Percentiles rank a stretch among this genome's conserved stretches.
Evolutionary conservation across 371 early-diverging fungal genomes (phyloP).

Genomic region (Gilbertella persicaria): DNA sequence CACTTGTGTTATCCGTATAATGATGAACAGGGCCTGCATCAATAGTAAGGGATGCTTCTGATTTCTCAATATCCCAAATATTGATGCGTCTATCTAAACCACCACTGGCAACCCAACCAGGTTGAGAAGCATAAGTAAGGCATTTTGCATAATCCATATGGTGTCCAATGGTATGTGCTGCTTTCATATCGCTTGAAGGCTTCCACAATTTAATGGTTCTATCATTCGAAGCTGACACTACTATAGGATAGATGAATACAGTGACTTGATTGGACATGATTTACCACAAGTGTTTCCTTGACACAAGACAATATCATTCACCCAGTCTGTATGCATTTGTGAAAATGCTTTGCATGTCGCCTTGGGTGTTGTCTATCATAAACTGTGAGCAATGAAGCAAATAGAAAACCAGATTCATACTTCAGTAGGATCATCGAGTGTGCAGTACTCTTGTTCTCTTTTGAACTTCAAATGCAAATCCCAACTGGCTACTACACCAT

Average conservation of each 20-base stretch:
- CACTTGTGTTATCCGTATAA: conserved; percentile 18
- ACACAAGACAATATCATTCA: conserved; percentile 88
- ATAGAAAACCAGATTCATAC: conserved; percentile 1
- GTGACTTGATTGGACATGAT: neutral
- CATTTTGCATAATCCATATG: conserved; percentile 89
- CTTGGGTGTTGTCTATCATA: conserved; percentile 34
- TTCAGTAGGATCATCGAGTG: conserved; percentile 7
- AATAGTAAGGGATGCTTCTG: conserved; percentile 30
- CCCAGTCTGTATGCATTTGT: conserved; percentile 94
- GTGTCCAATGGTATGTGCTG: conserved; percentile 71
- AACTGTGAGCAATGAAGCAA: neutral
- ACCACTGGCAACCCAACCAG: conserved; percentile 87
- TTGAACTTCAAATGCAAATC: conserved; percentile 59
- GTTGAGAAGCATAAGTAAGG: conserved; percentile 67
- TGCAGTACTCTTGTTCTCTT: conserved; percentile 19
- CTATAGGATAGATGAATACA: conserved; percentile 30
- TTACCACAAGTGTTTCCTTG: conserved; percentile 38
- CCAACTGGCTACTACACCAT: conserved; percentile 90
- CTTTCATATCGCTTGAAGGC: conserved; percentile 48
- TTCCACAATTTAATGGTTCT: conserved; percentile 86
- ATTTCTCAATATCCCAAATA: conserved; percentile 82
- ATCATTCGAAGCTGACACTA: conserved; percentile 91
- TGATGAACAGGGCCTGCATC: conserved; percentile 20
- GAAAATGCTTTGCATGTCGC: conserved; percentile 70
- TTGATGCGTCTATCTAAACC: conserved; percentile 90